Conservation (phyloP, 192 early-diverging fungal species). For the Podila verticillata region DNA sequence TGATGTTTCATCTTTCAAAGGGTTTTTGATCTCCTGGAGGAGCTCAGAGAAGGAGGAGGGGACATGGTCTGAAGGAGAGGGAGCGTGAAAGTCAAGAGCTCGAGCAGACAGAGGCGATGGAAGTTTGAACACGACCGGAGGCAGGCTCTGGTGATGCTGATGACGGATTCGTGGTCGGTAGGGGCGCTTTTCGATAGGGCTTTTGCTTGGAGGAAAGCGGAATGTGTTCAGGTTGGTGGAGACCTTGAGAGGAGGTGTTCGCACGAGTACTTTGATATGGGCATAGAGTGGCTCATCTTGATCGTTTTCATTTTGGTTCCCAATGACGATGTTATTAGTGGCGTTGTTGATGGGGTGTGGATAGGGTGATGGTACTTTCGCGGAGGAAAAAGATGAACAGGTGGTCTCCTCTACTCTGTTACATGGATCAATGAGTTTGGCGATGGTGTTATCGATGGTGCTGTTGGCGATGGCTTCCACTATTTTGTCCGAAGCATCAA, state of each 20-base stretch:
- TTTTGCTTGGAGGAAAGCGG: background rate
- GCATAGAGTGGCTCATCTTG: background rate
- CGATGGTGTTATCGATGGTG: background rate
- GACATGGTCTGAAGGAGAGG: background rate
- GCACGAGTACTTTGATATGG: background rate
- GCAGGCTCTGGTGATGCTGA: background rate
- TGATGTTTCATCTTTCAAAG: no score
- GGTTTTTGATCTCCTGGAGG: no score
- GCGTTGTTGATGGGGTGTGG: no score
- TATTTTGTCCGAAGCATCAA: slow-evolving; percentile 2
- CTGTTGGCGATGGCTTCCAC: background rate
- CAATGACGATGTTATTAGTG: no score
- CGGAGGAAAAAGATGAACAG: background rate
- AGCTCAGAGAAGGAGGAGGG: no score
- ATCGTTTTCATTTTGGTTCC: no score
- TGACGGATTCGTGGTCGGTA: background rate
- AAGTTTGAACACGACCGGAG: background rate
- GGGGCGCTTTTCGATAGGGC: background rate
- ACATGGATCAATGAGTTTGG: no score
- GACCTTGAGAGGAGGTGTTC: no score
- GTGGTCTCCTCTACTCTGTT: no score
- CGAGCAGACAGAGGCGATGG: background rate
- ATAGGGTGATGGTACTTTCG: background rate
- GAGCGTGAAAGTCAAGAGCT: background rate
- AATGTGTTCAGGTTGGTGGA: background rate